Conservation (phyloP, 2,329 filamentous ascomycete species). For the Coniochaeta pulveracea region DNA sequence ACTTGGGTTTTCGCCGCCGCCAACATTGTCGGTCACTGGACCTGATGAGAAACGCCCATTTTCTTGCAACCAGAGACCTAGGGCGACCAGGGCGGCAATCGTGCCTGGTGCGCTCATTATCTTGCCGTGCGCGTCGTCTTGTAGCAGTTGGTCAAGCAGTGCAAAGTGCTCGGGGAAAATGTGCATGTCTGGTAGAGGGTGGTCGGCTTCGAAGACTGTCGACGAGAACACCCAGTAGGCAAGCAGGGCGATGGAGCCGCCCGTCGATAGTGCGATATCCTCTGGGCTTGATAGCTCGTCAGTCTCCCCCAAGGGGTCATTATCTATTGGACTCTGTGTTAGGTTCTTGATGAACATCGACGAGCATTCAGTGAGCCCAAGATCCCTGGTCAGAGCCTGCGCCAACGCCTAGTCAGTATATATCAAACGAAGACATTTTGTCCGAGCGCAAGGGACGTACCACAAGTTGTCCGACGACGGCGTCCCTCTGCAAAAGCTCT, state of each 20-base stretch:
- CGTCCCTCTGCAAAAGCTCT: slow-evolving; percentile 47
- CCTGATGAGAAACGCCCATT: slow-evolving; percentile 28
- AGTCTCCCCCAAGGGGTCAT: slow-evolving; percentile 29
- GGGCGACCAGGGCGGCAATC: slow-evolving; percentile 45
- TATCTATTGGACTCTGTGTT: slow-evolving; percentile 25
- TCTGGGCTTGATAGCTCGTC: slow-evolving; percentile 22
- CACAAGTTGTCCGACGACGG: slow-evolving; percentile 60
- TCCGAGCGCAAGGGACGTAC: slow-evolving; percentile 31
- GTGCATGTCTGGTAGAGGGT: slow-evolving; percentile 38
- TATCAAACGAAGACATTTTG: slow-evolving; percentile 2
- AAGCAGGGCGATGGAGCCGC: slow-evolving; percentile 46
- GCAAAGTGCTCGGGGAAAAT: slow-evolving; percentile 50
- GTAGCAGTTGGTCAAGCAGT: slow-evolving; percentile 42
- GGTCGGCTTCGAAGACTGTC: slow-evolving; percentile 46
- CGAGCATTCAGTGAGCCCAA: slow-evolving; percentile 39
- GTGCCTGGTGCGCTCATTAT: slow-evolving; percentile 41
- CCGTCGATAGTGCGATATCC: slow-evolving; percentile 45
- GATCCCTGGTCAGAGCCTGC: slow-evolving; percentile 51
- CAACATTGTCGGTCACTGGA: slow-evolving; percentile 15
- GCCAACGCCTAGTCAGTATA: not conserved
- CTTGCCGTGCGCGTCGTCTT: slow-evolving; percentile 32
- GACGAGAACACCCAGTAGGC: slow-evolving; percentile 53
- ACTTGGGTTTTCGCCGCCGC: slow-evolving; percentile 14
- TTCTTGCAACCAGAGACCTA: slow-evolving; percentile 48
- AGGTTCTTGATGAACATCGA: slow-evolving; percentile 33